Evolutionary conservation across 371 early-diverging fungal genomes (phyloP), one percentile per base, ranked within the genome.

Genomic region (Saksenaea oblongispora): DNA sequence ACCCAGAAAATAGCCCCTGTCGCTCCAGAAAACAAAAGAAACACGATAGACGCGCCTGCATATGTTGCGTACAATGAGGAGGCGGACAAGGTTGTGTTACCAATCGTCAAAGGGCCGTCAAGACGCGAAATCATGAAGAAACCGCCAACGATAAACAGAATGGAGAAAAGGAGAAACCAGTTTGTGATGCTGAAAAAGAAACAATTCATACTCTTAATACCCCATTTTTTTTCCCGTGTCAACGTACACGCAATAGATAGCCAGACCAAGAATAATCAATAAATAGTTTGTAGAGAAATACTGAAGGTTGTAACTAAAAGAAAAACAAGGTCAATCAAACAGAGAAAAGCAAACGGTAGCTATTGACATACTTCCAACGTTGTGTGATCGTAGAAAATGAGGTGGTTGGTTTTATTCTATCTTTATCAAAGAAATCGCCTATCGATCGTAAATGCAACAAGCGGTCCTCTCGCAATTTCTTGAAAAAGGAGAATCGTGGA

Each of bases 1-100:
- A 89, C 83, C 89, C 89, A 89, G 51, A 89, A 89, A 37, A 89
- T 73, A 24, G 84, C 80, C 14, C 87, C 84, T 5, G 87, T 82
- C 42, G 87, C 82, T 5, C 86, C 87, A 31, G 87, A 86, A 64
- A 89, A 75, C 54, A 84, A 79, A 44, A 89, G 74, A 34, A 89
- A 65, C 26, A 85, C 53, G 36, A 89, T 66, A 7, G 88, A 79
- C 34, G 80, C 64, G 51, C 68, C 67, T 41, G 77, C 78, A 60
- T 89, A 79, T 18, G 59, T 64, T 18, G 75, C 76, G 72, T 86
- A 85, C 61, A 87, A 63, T 26, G 87, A 77, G 14, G 84, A 75
- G 13, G 79, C 67, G 22, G 83, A 79, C 28, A 86, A 61, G 28
- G 72, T 69, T 26, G 56, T 67, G 10, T 78, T 70, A 17, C 75